Conservation (phyloP, 1,284 basidiomycete genomes). For the Bjerkandera adusta region DNA sequence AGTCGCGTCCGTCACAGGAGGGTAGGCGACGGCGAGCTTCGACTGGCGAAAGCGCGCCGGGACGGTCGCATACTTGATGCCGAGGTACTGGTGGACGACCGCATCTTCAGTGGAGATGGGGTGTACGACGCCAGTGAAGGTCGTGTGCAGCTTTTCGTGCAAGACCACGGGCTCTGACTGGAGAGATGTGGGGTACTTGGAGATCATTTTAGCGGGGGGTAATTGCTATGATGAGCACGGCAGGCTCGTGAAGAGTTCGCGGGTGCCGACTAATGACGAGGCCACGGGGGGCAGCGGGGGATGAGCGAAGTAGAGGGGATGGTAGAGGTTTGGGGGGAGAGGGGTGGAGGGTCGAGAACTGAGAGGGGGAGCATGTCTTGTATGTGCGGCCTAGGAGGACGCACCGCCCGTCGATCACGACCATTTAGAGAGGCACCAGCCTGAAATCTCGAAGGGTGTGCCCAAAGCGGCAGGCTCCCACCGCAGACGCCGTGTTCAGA, state of each 20-base stretch:
- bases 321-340: constrained; percentile 1
- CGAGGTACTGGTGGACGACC: constrained; percentile 67
- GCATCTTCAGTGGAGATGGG: constrained; percentile 50
- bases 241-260: constrained; percentile 10
- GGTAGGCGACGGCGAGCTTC: constrained; percentile 53
- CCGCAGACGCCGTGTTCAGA: constrained; percentile 7
- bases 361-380: constrained; percentile 19
- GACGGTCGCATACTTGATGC: constrained; percentile 73
- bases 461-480: constrained; percentile 22
- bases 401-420: constrained; percentile 20
- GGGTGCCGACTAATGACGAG: constrained; percentile 14
- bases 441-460: constrained; percentile 22
- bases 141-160: constrained; percentile 55
- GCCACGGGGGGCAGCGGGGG: constrained; percentile 16
- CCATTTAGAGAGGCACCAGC: constrained; percentile 19
- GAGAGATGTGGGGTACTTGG: constrained; percentile 22
- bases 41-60: constrained; percentile 74
- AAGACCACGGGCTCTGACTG: constrained; percentile 35
- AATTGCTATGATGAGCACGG: constrained; percentile 11
- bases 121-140: constrained; percentile 64
- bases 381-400: constrained; percentile 20
- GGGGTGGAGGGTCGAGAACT: constrained; percentile 14
- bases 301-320: constrained; percentile 10
- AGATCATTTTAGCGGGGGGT: constrained; percentile 23
- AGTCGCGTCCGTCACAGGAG: constrained; percentile 56